phyloP scores from a whole-genome alignment of 1,139 yeast species.

The Diutina pseudorugosa region DNA sequence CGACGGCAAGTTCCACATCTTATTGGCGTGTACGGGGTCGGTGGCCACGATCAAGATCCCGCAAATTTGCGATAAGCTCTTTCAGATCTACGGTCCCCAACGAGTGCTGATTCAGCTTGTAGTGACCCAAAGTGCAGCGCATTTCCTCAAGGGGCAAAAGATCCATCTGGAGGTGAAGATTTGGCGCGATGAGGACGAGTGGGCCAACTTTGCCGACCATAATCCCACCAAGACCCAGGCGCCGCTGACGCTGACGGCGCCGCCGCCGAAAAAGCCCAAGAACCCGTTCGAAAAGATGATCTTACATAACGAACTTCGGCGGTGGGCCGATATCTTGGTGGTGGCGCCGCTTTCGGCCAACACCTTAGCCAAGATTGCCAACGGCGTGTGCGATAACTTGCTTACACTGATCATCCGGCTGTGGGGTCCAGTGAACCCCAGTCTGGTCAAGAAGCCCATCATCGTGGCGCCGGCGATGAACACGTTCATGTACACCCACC shows the following conservation, averaged over 20 bases:
- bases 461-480: constrained; percentile 96
- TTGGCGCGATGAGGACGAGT: constrained; percentile 92
- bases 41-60: constrained; percentile 95
- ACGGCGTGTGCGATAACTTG: constrained; percentile 85
- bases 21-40: constrained; percentile 89
- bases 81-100: constrained; percentile 59
- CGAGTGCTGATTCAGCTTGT: constrained; percentile 76
- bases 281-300: constrained; percentile 36
- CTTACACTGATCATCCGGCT: constrained; percentile 74
- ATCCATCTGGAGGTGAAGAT: constrained; percentile 74
- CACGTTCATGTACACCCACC: constrained; percentile 91
- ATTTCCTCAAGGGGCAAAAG: constrained; percentile 67
- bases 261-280: constrained; percentile 15
- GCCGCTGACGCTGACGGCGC: constrained; percentile 8
- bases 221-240: constrained; percentile 10
- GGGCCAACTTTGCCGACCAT: constrained; percentile 47
- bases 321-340: constrained; percentile 91
- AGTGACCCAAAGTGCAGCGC: constrained; percentile 73
- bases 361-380: constrained; percentile 79
- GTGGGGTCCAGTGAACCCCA: constrained; percentile 58
- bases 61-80: constrained; percentile 67
- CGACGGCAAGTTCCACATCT: constrained; percentile 73
- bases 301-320: constrained; percentile 75
- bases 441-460: constrained; percentile 48
- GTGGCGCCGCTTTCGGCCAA: constrained; percentile 93